These are phyloP conservation scores for Tetrapyrgos nigripes DNA, from an alignment of 1,284 basidiomycete species.

Conservation along the genomic window DNA sequence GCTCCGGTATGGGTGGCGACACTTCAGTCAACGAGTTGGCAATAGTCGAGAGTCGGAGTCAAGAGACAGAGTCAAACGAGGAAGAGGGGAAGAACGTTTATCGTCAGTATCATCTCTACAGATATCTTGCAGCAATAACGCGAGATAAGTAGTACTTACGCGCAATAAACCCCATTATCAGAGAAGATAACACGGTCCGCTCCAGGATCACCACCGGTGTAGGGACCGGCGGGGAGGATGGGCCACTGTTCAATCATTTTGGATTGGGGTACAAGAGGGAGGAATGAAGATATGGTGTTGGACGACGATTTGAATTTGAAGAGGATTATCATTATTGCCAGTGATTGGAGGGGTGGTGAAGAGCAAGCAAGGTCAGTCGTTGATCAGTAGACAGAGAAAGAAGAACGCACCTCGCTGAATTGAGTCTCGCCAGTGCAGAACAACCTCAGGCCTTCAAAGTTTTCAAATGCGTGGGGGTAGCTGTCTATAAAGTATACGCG, in stretches of 20 bases:
- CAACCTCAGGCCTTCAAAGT: conserved; percentile 16
- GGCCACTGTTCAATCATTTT: not conserved
- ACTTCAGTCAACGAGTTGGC: not conserved
- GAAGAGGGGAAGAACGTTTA: too few species aligned
- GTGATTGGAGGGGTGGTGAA: too few species aligned
- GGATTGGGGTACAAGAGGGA: too few species aligned
- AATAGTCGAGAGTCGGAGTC: not conserved
- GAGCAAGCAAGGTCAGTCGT: not conserved
- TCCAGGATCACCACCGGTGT: not conserved
- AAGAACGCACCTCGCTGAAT: conserved; percentile 13
- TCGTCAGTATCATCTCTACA: not conserved
- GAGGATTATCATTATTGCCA: too few species aligned
- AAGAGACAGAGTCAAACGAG: too few species aligned
- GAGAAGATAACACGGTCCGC: conserved; percentile 3
- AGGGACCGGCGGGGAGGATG: not conserved
- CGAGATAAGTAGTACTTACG: not conserved
- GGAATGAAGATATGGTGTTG: too few species aligned
- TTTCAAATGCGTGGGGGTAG: conserved; percentile 18
- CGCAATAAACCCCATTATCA: not conserved
- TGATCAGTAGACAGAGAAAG: not conserved
- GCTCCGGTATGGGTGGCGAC: conserved; percentile 7
- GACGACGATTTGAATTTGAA: too few species aligned
- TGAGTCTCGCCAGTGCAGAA: conserved; percentile 13
- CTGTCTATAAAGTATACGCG: conserved; percentile 7
- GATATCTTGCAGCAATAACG: not conserved